Percentiles rank a stretch among this genome's conserved stretches.
Evolutionary conservation across 2,329 filamentous ascomycete genomes (phyloP).

Genomic region (Emergomyces pasteurianus): DNA sequence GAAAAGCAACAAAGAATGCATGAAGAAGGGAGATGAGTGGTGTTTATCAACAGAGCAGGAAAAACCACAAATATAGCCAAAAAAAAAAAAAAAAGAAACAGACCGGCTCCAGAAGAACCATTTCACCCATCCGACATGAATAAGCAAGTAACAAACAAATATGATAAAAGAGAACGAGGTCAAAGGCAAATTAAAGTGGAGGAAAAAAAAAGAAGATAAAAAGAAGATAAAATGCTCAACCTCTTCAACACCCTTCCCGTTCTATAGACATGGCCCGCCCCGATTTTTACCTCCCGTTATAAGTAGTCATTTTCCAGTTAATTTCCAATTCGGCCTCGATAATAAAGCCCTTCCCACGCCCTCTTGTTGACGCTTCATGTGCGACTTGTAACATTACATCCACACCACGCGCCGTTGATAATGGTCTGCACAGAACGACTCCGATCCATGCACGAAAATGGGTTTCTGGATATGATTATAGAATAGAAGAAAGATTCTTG

Average conservation of each 20-base stretch:
- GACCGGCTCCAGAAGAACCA: not conserved
- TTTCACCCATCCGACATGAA: not conserved
- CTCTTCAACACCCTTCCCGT: constrained; percentile 9
- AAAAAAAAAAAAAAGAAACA: not conserved
- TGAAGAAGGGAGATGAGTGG: not conserved
- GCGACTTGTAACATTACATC: not conserved
- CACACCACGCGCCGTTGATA: not conserved
- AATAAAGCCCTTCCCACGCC: not conserved
- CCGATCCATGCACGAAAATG: constrained; percentile 26
- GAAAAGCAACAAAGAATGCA: not conserved
- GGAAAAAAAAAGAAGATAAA: not conserved
- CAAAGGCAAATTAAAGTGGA: constrained; percentile 6
- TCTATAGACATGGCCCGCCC: not conserved
- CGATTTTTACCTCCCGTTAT: not conserved
- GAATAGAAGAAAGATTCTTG: constrained; percentile 8
- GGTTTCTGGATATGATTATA: constrained; percentile 16
- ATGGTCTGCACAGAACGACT: constrained; percentile 21
- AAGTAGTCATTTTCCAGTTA: not conserved
- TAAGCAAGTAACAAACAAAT: not conserved
- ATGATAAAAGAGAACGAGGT: constrained; percentile 6
- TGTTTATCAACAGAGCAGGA: not conserved
- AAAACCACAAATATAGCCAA: not conserved
- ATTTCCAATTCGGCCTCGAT: not conserved
- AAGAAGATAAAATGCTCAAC: not conserved
- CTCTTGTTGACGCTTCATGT: not conserved